Conservation (phyloP, 176 grass and related monocot genomes). For the Cenchrus purpureus region DNA sequence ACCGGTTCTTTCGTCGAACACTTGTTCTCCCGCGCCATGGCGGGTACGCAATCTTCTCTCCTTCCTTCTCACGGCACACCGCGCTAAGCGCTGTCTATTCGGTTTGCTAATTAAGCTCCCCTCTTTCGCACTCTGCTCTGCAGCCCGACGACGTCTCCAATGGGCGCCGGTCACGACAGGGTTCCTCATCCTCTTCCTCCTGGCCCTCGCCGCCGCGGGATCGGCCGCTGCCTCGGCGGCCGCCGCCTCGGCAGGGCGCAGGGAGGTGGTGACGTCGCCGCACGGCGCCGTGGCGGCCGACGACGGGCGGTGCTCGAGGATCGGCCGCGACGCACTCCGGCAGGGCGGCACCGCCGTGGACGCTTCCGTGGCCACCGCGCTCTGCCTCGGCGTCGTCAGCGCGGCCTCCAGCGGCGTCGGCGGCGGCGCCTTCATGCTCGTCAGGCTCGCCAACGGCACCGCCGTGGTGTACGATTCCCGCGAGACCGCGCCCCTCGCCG, state of each 20-base stretch:
- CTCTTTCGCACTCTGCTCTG: not conserved
- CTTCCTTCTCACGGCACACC: not conserved
- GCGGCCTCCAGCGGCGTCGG: constrained; percentile 89
- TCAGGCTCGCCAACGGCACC: constrained; percentile 55
- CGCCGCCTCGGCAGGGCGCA: not conserved
- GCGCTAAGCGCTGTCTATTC: not conserved
- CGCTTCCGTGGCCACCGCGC: constrained; percentile 54
- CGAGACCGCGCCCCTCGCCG: constrained; percentile 77
- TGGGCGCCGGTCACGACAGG: not conserved
- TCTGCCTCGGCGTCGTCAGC: constrained; percentile 93
- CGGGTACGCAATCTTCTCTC: constrained; percentile 8
- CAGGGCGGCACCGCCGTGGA: constrained; percentile 76
- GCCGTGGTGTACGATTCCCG: constrained; percentile 67
- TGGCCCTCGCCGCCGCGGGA: not conserved
- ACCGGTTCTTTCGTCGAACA: not conserved
- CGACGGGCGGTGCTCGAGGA: constrained; percentile 72
- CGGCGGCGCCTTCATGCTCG: constrained; percentile 93
- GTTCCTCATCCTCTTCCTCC: constrained; percentile 12
- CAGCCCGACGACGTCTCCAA: constrained; percentile 32
- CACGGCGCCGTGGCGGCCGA: constrained; percentile 82
- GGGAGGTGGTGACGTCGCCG: constrained; percentile 58
- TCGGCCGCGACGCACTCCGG: constrained; percentile 66
- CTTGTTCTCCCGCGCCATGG: constrained; percentile 11
- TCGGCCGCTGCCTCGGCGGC: not conserved
- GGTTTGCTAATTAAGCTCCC: not conserved